Conservation (phyloP, 306 rosid genomes). For the Prunus kanzakura region DNA sequence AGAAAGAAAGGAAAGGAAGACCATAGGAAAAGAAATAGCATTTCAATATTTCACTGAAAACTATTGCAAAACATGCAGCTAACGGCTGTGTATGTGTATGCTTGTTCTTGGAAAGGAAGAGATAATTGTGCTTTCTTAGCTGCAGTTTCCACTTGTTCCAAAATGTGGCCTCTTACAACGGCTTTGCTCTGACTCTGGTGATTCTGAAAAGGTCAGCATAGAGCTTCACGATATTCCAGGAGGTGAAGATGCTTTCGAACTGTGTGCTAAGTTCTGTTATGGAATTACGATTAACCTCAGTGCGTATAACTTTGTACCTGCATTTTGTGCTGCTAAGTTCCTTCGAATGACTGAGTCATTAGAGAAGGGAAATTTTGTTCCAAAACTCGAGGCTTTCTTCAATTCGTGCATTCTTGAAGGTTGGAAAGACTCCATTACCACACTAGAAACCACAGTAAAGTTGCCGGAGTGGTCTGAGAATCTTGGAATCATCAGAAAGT, state of each 20-base stretch:
- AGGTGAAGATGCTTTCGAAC: constrained; percentile 80
- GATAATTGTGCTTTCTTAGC: constrained; percentile 36
- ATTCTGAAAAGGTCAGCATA: constrained; percentile 42
- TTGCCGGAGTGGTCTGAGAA: constrained; percentile 83
- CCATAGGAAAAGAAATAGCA: neutral
- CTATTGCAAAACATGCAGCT: neutral
- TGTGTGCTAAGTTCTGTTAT: constrained; percentile 86
- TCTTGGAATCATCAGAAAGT: constrained; percentile 80
- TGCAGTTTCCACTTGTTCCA: constrained; percentile 78
- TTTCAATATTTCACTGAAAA: neutral
- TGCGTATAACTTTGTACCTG: constrained; percentile 74
- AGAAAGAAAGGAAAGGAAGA: neutral
- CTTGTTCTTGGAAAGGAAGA: neutral
- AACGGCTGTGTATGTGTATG: neutral
- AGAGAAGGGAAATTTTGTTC: constrained; percentile 68
- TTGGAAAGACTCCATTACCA: constrained; percentile 83
- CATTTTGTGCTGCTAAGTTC: constrained; percentile 77
- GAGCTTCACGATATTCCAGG: constrained; percentile 88
- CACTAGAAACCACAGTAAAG: constrained; percentile 60
- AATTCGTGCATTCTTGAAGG: constrained; percentile 82
- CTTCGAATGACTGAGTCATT: constrained; percentile 75
- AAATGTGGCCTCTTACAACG: constrained; percentile 77
- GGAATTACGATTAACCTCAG: constrained; percentile 83
- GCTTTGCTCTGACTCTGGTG: constrained; percentile 56
- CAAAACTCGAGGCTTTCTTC: constrained; percentile 86